phyloP scores from a whole-genome alignment of 306 rosid species.

The Cyclanthera cordifolia region DNA sequence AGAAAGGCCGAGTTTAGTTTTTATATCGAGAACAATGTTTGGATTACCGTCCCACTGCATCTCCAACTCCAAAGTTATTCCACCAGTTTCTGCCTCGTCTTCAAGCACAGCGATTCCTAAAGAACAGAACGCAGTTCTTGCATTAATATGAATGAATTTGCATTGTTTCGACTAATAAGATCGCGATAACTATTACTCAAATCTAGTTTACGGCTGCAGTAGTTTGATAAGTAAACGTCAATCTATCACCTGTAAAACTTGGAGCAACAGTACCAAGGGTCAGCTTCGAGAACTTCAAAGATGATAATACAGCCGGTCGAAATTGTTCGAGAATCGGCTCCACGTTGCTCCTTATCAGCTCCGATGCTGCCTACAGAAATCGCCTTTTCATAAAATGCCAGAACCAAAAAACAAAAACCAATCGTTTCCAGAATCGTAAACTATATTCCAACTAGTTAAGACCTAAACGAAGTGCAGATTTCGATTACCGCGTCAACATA shows the following conservation, averaged over 20 bases:
- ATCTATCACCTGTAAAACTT: constrained; percentile 56
- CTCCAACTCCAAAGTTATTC: constrained; percentile 75
- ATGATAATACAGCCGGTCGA: constrained; percentile 44
- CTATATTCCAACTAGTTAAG: background rate
- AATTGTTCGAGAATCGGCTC: constrained; percentile 78
- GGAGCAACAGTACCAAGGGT: constrained; percentile 95
- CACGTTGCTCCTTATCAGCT: constrained; percentile 51
- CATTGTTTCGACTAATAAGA: background rate
- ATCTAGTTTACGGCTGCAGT: background rate
- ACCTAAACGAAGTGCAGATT: background rate
- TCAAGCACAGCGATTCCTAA: constrained; percentile 61
- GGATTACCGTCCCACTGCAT: constrained; percentile 97
- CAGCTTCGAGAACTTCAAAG: constrained; percentile 71
- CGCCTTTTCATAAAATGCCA: background rate
- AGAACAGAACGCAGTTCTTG: constrained; percentile 9
- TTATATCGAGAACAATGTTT: constrained; percentile 59
- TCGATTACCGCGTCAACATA: constrained; percentile 52
- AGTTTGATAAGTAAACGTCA: background rate
- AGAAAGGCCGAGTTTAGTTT: constrained; percentile 60
- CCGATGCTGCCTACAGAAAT: constrained; percentile 68
- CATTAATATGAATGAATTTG: background rate
- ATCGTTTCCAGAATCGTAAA: background rate
- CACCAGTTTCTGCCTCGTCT: constrained; percentile 37
- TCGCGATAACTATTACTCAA: background rate
- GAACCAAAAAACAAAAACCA: background rate